These are phyloP conservation scores for Cryptococcus floricola DNA, from an alignment of 1,284 basidiomycete species.

Conservation along the genomic window DNA sequence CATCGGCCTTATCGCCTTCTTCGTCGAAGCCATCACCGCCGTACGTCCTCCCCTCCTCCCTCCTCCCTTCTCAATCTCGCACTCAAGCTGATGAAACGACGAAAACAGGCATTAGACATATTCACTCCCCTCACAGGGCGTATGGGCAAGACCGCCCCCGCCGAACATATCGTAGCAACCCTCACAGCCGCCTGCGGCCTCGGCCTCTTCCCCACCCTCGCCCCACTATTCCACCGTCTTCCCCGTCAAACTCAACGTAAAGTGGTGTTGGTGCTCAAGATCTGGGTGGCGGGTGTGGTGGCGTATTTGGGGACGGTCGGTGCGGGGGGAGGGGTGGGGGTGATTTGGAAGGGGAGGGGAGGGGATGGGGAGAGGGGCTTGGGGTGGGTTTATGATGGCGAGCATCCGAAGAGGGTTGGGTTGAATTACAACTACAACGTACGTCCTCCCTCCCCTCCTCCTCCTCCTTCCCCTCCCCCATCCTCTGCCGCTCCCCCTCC, in stretches of 20 bases:
- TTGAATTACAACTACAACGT: slow-evolving; percentile 86
- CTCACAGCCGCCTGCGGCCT: slow-evolving; percentile 61
- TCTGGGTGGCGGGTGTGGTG: slow-evolving; percentile 53
- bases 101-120: slow-evolving; percentile 60
- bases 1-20: slow-evolving; percentile 61
- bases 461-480: neutral
- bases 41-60: slow-evolving; percentile 45
- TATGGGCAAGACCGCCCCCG: slow-evolving; percentile 57
- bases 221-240: slow-evolving; percentile 69
- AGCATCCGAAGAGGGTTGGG: slow-evolving; percentile 85
- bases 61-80: neutral
- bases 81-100: slow-evolving; percentile 2
- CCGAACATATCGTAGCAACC: slow-evolving; percentile 83
- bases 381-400: slow-evolving; percentile 63
- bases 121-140: slow-evolving; percentile 82
- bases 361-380: neutral
- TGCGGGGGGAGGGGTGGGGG: too few species aligned
- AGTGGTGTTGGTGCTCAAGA: slow-evolving; percentile 54
- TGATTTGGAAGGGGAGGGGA: too few species aligned
- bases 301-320: slow-evolving; percentile 58
- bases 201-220: slow-evolving; percentile 58
- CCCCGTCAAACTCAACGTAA: slow-evolving; percentile 53
- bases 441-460: slow-evolving; percentile 32
- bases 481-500: too few species aligned
- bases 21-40: slow-evolving; percentile 64